Percentiles rank a stretch among this genome's conserved stretches.
Evolutionary conservation across 2,329 filamentous ascomycete species (phyloP).

Genomic region (Colletotrichum orchidophilum): DNA sequence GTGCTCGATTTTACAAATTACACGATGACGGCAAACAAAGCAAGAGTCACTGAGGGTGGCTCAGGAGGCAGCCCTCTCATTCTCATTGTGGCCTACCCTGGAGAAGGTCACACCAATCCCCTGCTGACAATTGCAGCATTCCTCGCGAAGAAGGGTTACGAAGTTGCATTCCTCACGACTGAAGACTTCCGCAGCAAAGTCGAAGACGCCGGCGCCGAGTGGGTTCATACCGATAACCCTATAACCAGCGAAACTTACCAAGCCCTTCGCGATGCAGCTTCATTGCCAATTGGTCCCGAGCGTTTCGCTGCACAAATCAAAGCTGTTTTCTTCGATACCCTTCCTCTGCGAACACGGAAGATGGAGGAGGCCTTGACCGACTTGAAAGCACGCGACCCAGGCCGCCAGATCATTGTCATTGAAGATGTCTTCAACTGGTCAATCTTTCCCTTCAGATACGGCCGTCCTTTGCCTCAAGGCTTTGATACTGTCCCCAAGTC

Average conservation of each 20-base stretch:
- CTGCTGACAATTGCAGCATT: constrained; percentile 41
- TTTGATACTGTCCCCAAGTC: constrained; percentile 37
- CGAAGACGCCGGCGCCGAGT: constrained; percentile 46
- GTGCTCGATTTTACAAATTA: too few species aligned
- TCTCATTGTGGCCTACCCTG: constrained; percentile 35
- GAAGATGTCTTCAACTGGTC: constrained; percentile 44
- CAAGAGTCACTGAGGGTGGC: too few species aligned
- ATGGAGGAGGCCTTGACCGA: constrained; percentile 34
- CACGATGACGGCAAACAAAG: background rate
- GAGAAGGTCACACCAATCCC: constrained; percentile 37
- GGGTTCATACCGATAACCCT: constrained; percentile 34
- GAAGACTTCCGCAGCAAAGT: constrained; percentile 41
- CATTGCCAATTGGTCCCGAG: constrained; percentile 29
- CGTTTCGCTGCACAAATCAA: constrained; percentile 21
- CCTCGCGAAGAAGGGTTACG: constrained; percentile 47
- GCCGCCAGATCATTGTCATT: constrained; percentile 44
- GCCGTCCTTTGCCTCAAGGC: constrained; percentile 38
- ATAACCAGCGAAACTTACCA: background rate
- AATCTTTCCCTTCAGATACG: constrained; percentile 40
- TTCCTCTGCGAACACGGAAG: background rate
- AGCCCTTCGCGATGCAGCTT: background rate
- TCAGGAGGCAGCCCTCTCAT: constrained; percentile 33
- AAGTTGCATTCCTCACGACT: constrained; percentile 48
- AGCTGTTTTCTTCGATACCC: constrained; percentile 28
- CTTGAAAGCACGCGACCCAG: constrained; percentile 38